Base-by-base conservation (phyloP, 371 early-diverging fungal species). In the Rhizopus microsporus region DNA sequence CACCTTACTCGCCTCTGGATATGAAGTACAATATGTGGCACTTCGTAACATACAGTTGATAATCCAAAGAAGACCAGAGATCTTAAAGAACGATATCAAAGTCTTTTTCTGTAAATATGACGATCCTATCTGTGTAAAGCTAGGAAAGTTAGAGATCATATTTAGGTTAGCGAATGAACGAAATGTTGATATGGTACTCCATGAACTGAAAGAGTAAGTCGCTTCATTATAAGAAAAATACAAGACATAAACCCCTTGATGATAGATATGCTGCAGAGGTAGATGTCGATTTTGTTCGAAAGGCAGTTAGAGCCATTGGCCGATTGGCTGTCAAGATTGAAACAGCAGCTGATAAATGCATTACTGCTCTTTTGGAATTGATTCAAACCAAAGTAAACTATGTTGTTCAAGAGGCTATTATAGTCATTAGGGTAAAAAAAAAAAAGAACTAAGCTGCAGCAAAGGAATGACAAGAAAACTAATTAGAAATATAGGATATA, bases 91-190 rank as follows among this genome's bases (percentile, higher is more conserved):
- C 59, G 95, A 96, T 51, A 86, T 96, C 63, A 86, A 89, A 56
- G 92, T 94, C 4, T 97, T 97, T 67, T 97, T 94, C 63, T 94
- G 94, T 81, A 93, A 93, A 65, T 97, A 94, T 82, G 94, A 95
- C 71, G 98, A 97, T 72, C 97, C 98, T 7, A 88, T 93, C 48
- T 97, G 97, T 65, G 95, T 97, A 56, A 97, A 97, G 67, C 73
- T 93, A 47, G 93, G 93, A 37, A 97, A 97, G 70, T 76, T 97
- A 15, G 93, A 93, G 33, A 88, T 96, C 57, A 84, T 97, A 74
- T 87, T 94, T 57, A 80, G 90, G 50, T 73, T 97, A 23, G 89
- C 90, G 45, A 87, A 81, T 38, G 91, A 90, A 34, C 67, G 76
- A 39, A 95, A 93, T 62, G 81, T 93, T 7, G 91, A 92, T 60